Conservation (phyloP, 495 filamentous ascomycete species). For the Astrocystis sublimbata region DNA sequence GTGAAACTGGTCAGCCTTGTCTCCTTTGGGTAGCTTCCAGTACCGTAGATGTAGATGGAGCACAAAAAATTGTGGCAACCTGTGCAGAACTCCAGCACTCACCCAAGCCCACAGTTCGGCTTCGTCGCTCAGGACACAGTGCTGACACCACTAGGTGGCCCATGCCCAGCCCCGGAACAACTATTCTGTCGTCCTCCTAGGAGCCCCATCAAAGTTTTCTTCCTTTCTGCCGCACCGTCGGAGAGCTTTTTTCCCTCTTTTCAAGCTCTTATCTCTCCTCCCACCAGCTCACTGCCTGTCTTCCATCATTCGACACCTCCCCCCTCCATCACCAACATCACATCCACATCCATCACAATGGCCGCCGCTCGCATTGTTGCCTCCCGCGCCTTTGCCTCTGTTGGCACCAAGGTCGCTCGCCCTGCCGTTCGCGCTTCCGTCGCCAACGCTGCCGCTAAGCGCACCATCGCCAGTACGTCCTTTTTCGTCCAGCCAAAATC, state of each 20-base stretch:
- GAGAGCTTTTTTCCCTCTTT: slow-evolving; percentile 38
- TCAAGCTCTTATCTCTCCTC: slow-evolving; percentile 36
- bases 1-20: slow-evolving; percentile 31
- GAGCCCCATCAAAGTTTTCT: slow-evolving; percentile 39
- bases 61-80: slow-evolving; percentile 14
- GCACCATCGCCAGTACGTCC: slow-evolving; percentile 62
- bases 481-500: slow-evolving; percentile 10
- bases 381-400: slow-evolving; percentile 65
- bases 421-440: slow-evolving; percentile 63
- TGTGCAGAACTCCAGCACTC: neutral
- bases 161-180: slow-evolving; percentile 25
- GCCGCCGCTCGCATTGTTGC: slow-evolving; percentile 71
- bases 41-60: too few relatives aligned
- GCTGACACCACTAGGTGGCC: slow-evolving; percentile 14
- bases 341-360: slow-evolving; percentile 62
- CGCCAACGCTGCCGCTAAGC: slow-evolving; percentile 62
- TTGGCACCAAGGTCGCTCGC: slow-evolving; percentile 72
- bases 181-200: slow-evolving; percentile 29
- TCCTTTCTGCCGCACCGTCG: slow-evolving; percentile 40
- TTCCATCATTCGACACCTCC: slow-evolving; percentile 37
- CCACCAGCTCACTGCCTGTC: slow-evolving; percentile 34
- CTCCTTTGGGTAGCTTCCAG: slow-evolving; percentile 34
- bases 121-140: slow-evolving; percentile 18
- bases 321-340: slow-evolving; percentile 40
- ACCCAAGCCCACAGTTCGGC: slow-evolving; percentile 10